phyloP scores from a whole-genome alignment of 352 stramenopile genomes.

The Phytophthora macrochlamydospora region DNA sequence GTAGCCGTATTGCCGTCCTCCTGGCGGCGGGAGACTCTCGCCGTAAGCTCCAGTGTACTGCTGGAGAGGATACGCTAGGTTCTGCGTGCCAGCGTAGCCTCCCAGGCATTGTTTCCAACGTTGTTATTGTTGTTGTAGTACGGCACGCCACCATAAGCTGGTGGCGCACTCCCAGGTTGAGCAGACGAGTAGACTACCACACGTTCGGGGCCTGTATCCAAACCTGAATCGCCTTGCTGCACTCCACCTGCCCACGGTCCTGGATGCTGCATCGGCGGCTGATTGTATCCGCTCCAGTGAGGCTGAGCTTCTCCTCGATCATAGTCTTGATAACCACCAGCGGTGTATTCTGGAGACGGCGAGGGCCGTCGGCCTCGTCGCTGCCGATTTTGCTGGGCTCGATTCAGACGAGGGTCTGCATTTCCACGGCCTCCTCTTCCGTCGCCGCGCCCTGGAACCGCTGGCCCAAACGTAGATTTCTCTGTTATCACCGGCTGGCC shows the following conservation, averaged over 20 bases:
- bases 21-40: constrained; percentile 15
- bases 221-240: constrained; percentile 19
- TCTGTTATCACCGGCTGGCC: constrained; percentile 29
- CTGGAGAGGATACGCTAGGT: constrained; percentile 18
- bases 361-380: constrained; percentile 23
- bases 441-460: constrained; percentile 16
- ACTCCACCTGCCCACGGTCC: constrained; percentile 16
- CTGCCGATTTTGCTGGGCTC: constrained; percentile 19
- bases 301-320: constrained; percentile 21
- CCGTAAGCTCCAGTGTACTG: constrained; percentile 23
- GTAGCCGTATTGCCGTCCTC: constrained; percentile 22
- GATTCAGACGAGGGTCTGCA: constrained; percentile 32
- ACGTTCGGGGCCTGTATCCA: constrained; percentile 32
- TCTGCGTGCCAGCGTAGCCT: constrained; percentile 15
- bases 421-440: constrained; percentile 17
- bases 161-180: constrained; percentile 2
- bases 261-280: constrained; percentile 27
- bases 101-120: constrained; percentile 24
- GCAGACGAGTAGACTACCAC: constrained; percentile 44
- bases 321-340: constrained; percentile 32
- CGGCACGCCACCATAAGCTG: constrained; percentile 23
- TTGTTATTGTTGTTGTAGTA: constrained; percentile 26
- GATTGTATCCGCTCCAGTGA: constrained; percentile 34
- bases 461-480: constrained; percentile 21
- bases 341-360: constrained; percentile 31